Conservation (phyloP, 192 early-diverging fungal species). For the Coemansia sp. region DNA sequence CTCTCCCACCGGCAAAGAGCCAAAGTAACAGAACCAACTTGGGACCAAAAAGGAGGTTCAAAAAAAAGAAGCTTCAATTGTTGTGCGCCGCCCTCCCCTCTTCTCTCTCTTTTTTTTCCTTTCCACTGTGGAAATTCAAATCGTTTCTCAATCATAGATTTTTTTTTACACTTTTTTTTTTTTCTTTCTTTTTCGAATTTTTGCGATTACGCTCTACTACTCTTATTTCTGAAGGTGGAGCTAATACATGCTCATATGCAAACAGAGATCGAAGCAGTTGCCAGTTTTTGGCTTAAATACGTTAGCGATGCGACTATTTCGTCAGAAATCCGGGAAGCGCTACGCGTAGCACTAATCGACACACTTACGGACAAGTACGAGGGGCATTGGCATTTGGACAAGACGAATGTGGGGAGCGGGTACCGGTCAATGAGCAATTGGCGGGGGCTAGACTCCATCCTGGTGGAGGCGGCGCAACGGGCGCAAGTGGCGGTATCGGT, state of each 20-base stretch:
- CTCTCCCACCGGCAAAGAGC: background rate
- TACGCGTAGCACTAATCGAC: slow-evolving; percentile 43
- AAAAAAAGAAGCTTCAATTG: slow-evolving; percentile 6
- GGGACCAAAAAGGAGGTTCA: background rate
- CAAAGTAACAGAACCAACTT: background rate
- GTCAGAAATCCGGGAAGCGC: slow-evolving; percentile 29
- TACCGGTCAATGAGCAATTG: slow-evolving; percentile 78
- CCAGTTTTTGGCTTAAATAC: slow-evolving; percentile 49
- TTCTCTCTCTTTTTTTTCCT: slow-evolving; percentile 20
- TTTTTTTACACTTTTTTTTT: background rate
- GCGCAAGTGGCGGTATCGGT: slow-evolving; percentile 48
- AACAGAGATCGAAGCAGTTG: slow-evolving; percentile 48
- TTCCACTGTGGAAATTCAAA: background rate
- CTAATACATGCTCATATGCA: slow-evolving; percentile 46
- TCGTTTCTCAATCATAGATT: background rate
- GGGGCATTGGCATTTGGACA: slow-evolving; percentile 71
- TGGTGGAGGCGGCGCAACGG: slow-evolving; percentile 59
- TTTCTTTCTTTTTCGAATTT: background rate
- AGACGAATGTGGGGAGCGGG: slow-evolving; percentile 67
- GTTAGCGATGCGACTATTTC: slow-evolving; percentile 29
- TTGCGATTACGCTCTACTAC: background rate
- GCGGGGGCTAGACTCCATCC: slow-evolving; percentile 61
- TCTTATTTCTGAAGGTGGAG: background rate
- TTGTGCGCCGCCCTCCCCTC: slow-evolving; percentile 11
- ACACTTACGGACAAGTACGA: slow-evolving; percentile 59